These are phyloP conservation scores for Trametes pubescens DNA, from an alignment of 1,284 basidiomycete species.

Conservation along the genomic window DNA sequence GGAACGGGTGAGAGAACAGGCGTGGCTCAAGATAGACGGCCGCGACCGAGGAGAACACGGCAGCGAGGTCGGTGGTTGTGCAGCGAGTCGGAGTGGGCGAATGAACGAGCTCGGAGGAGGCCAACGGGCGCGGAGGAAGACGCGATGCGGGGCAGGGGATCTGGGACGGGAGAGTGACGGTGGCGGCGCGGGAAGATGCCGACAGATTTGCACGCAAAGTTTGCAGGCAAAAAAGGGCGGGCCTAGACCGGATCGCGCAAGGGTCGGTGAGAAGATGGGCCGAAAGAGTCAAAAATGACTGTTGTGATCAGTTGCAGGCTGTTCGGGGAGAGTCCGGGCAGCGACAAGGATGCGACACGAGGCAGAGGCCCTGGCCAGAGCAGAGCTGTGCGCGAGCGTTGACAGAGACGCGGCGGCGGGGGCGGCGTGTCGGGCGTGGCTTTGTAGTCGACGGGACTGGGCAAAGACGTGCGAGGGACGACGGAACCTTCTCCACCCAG, in stretches of 20 bases:
- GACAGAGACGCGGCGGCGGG: constrained; percentile 13
- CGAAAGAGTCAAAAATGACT: constrained; percentile 13
- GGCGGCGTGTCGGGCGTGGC: constrained; percentile 12
- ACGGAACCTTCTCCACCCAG: constrained; percentile 30
- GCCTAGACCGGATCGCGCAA: constrained; percentile 27
- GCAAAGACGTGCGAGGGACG: constrained; percentile 11
- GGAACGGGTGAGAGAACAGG: constrained; percentile 11
- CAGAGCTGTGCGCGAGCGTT: constrained; percentile 12
- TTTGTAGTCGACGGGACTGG: constrained; percentile 18
- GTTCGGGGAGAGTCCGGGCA: neutral
- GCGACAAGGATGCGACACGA: constrained; percentile 3
- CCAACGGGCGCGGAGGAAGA: constrained; percentile 1
- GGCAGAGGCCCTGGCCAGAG: constrained; percentile 13
- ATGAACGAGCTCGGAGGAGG: constrained; percentile 7
- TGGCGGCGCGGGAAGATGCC: constrained; percentile 16
- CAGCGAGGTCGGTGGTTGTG: neutral
- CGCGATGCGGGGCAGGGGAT: neutral
- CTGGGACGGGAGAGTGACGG: neutral
- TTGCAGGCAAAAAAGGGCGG: constrained; percentile 11
- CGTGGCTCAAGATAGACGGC: constrained; percentile 8
- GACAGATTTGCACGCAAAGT: constrained; percentile 17
- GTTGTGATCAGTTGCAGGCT: constrained; percentile 17
- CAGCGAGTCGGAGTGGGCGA: neutral
- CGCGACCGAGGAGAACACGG: constrained; percentile 1
- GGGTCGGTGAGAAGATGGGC: constrained; percentile 26